Conservation (phyloP, 208 protist species). For the Leptomonas seymouri region DNA sequence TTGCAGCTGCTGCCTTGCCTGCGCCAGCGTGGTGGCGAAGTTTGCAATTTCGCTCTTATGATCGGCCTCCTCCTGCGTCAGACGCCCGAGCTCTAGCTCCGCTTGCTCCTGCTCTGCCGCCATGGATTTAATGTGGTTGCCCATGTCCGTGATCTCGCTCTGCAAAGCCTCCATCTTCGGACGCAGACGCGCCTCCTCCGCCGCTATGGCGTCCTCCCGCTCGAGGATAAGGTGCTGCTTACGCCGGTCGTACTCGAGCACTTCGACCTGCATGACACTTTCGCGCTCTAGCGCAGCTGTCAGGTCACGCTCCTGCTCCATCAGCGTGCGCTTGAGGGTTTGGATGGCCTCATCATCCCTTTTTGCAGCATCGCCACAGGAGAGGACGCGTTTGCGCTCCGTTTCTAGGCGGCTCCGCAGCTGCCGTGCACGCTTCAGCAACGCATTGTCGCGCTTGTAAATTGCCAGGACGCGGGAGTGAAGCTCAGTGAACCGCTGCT, state of each 20-base stretch:
- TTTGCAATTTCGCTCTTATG: slow-evolving; percentile 57
- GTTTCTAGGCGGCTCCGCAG: slow-evolving; percentile 81
- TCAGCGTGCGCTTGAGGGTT: slow-evolving; percentile 70
- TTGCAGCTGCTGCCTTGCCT: slow-evolving; percentile 69
- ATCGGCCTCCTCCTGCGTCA: slow-evolving; percentile 58
- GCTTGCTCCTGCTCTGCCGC: slow-evolving; percentile 46
- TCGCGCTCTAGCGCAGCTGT: slow-evolving; percentile 86
- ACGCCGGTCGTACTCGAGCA: slow-evolving; percentile 88
- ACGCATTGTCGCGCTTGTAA: slow-evolving; percentile 90
- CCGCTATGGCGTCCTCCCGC: slow-evolving; percentile 86
- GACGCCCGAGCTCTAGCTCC: slow-evolving; percentile 42
- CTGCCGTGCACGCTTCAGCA: slow-evolving; percentile 87
- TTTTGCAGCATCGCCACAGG: slow-evolving; percentile 65
- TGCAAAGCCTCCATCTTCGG: slow-evolving; percentile 83
- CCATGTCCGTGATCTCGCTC: slow-evolving; percentile 73
- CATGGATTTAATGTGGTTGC: slow-evolving; percentile 77
- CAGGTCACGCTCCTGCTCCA: slow-evolving; percentile 80
- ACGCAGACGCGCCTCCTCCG: slow-evolving; percentile 86
- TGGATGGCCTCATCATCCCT: slow-evolving; percentile 90
- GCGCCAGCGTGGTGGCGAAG: slow-evolving; percentile 58
- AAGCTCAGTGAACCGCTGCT: slow-evolving; percentile 86
- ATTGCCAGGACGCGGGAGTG: slow-evolving; percentile 86
- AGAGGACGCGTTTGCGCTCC: slow-evolving; percentile 72
- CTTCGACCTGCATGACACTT: slow-evolving; percentile 91
- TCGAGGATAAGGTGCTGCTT: slow-evolving; percentile 89